Evolutionary conservation across 805 yeast genomes (phyloP).

Genomic region (Zygotorulaspora chibaensis): DNA sequence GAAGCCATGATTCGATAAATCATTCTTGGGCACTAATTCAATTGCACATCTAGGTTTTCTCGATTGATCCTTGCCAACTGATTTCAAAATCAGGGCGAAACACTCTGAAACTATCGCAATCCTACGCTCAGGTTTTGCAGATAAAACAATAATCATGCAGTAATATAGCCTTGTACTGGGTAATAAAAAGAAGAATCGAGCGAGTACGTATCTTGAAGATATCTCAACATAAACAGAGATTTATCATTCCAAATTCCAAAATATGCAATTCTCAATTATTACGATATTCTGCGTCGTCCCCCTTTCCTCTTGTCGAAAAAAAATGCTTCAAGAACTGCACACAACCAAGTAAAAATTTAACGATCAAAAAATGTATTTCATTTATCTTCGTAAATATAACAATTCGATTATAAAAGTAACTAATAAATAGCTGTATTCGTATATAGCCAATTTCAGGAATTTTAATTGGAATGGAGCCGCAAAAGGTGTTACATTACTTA

Average conservation of each 20-base stretch:
- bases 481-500: slow-evolving; percentile 4
- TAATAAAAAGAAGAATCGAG: too few species aligned
- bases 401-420: not conserved
- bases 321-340: not conserved
- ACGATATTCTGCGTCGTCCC: slow-evolving; percentile 1
- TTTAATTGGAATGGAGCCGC: too few species aligned
- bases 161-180: not conserved
- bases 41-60: slow-evolving; percentile 41
- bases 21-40: slow-evolving; percentile 42
- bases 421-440: not conserved
- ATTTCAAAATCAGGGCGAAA: slow-evolving; percentile 46
- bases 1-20: slow-evolving; percentile 38
- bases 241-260: not conserved
- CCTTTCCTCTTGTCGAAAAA: not conserved
- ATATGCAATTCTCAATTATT: too few species aligned
- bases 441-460: too few species aligned
- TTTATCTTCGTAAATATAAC: slow-evolving; percentile 1
- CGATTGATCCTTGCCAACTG: slow-evolving; percentile 30
- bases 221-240: not conserved
- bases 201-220: too few species aligned
- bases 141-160: slow-evolving; percentile 27
- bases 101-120: slow-evolving; percentile 34
- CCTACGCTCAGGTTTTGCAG: slow-evolving; percentile 23
- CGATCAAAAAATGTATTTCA: not conserved
- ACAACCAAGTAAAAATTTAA: not conserved